phyloP scores from a whole-genome alignment of 2,329 filamentous ascomycete species.

The Thelonectria olida region DNA sequence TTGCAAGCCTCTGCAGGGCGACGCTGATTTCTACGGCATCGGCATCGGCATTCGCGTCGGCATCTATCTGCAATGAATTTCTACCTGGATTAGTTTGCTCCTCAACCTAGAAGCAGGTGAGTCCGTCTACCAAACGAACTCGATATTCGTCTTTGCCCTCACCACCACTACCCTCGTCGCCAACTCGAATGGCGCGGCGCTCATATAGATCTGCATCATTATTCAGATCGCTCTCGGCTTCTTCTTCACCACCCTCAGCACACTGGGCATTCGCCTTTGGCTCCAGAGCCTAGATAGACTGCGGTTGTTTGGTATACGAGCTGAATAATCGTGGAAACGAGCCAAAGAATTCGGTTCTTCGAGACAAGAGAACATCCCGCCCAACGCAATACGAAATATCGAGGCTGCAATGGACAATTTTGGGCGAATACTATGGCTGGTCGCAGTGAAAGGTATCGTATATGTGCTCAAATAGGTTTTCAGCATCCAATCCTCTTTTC shows the following conservation, averaged over 20 bases:
- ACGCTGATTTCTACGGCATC: background rate
- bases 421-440: no score
- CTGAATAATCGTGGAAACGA: no score
- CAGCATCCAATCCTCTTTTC: background rate
- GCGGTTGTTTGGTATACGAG: no score
- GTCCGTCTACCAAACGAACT: background rate
- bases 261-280: background rate
- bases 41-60: background rate
- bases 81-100: background rate
- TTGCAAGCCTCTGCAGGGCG: background rate
- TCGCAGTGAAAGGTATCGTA: no score
- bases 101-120: background rate
- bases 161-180: background rate
- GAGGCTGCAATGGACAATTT: no score
- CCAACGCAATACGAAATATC: no score
- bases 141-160: background rate
- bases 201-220: conserved; percentile 4
- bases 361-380: no score
- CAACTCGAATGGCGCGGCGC: background rate
- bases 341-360: no score
- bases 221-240: background rate
- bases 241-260: background rate
- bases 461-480: no score
- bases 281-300: background rate
- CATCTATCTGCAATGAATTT: background rate